phyloP scores from a whole-genome alignment of 257 asterid species.

The Solanum piurae region DNA sequence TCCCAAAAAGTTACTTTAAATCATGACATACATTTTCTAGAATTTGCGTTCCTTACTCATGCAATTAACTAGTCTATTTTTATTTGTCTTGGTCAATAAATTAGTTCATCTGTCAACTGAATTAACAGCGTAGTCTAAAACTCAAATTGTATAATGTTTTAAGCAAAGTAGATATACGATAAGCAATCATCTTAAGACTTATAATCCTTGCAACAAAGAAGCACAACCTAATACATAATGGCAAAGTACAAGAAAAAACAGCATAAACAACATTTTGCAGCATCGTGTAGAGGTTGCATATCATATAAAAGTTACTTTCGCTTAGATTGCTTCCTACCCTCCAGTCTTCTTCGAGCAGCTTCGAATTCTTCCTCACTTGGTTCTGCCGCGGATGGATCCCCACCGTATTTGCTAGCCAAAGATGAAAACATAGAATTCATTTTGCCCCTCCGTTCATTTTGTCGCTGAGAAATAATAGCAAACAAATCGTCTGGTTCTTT shows the following conservation, averaged over 20 bases:
- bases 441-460: slow-evolving; percentile 62
- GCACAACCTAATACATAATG: not conserved
- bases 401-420: slow-evolving; percentile 65
- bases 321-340: slow-evolving; percentile 47
- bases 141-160: not conserved
- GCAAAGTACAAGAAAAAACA: not conserved
- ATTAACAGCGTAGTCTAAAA: not conserved
- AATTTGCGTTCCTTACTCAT: not conserved
- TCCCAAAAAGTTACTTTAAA: not conserved
- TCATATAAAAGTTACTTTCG: slow-evolving; percentile 16
- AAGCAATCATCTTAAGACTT: not conserved
- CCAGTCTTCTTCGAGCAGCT: slow-evolving; percentile 66
- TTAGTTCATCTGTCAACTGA: not conserved
- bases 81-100: not conserved
- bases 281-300: not conserved
- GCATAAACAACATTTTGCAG: not conserved
- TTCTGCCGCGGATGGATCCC: slow-evolving; percentile 34
- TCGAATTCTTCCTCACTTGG: slow-evolving; percentile 94
- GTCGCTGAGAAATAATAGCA: slow-evolving; percentile 67
- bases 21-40: not conserved
- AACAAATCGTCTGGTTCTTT: slow-evolving; percentile 52
- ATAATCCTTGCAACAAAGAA: not conserved
- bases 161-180: not conserved
- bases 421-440: slow-evolving; percentile 78
- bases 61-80: not conserved